phyloP scores from a whole-genome alignment of 1,284 basidiomycete species.

The Pascua sp. region DNA sequence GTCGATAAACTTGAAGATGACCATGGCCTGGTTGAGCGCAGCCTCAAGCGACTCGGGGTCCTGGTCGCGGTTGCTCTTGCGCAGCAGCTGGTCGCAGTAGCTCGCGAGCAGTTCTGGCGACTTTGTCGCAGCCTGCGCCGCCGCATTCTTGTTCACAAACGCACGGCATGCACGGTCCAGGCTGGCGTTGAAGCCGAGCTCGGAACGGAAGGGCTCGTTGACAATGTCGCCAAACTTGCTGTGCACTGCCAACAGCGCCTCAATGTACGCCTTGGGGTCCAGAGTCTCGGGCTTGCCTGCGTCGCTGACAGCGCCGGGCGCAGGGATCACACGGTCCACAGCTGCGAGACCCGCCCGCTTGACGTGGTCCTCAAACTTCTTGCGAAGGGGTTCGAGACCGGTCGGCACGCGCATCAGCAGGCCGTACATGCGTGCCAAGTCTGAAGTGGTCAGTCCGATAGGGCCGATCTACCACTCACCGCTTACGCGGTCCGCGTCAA shows the following conservation, averaged over 20 bases:
- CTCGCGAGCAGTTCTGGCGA: conserved; percentile 93
- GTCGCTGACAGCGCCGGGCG: conserved; percentile 58
- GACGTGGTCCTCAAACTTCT: conserved; percentile 91
- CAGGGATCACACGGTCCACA: conserved; percentile 67
- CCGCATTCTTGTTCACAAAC: conserved; percentile 92
- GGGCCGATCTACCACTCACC: conserved; percentile 41
- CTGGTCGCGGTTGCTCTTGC: conserved; percentile 90
- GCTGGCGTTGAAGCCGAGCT: conserved; percentile 91
- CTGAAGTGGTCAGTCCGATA: conserved; percentile 48
- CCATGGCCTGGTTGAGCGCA: conserved; percentile 87
- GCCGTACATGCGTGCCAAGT: conserved; percentile 92
- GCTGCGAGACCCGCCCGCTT: conserved; percentile 82
- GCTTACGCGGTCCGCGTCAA: conserved; percentile 89
- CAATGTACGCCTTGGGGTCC: conserved; percentile 87
- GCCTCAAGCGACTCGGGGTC: conserved; percentile 90
- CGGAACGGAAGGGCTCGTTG: conserved; percentile 82
- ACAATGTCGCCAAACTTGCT: conserved; percentile 90
- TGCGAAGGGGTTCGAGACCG: conserved; percentile 86
- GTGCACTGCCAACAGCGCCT: conserved; percentile 86
- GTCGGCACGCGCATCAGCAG: conserved; percentile 83
- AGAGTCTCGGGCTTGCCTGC: conserved; percentile 61
- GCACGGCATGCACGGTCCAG: conserved; percentile 93
- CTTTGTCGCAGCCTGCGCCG: conserved; percentile 80
- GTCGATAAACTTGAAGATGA: conserved; percentile 97
- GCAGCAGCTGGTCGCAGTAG: conserved; percentile 84